Base-by-base conservation (phyloP, 192 early-diverging fungal species). In the Entomortierella chlamydospora region DNA sequence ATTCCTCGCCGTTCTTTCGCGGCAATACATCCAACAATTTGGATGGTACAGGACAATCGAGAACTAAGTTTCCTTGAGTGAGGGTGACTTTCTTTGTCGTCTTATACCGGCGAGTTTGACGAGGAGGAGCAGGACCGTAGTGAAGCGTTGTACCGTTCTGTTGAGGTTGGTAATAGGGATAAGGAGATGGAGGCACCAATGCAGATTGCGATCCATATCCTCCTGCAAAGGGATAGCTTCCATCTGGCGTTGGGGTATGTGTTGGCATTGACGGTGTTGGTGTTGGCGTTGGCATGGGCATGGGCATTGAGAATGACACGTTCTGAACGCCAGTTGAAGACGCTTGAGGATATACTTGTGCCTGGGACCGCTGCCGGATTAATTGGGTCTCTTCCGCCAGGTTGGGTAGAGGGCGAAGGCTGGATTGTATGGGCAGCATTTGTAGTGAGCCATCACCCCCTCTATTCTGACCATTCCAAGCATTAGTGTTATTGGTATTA, bases 61-160 rank as follows among this genome's bases (percentile, higher is more conserved):
- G 58, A 5, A 93, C 87, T 47, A 93, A 73, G 68, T 93, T 91
- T 23, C 91, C 91, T 0, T 89, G 79, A 4, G 89, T 90, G 50
- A 91, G 73, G 68, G 84, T 82, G 20, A 93, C 84, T 41, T 84
- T 82, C 67, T 85, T 83, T 11, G 70, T 70, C 5, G 77, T 81
- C 42, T 82, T 86, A 69, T 85, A 85, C 37, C 84, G 74, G 28
- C 86, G 69, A 31, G 82, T 64, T 55, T 85, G 86, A 42, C 76
- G 73, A 23, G 61, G 42, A 1, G 83, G 86, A 1, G 71, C 79
- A 25, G 79, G 70, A 4, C 71, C 79, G 52, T 28, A 72, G 54
- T 81, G 76, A 20, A 79, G 37, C 3, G 76, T 79, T 28, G 68
- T 58, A 28, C 15, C 31, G 43, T 68, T 43, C 17, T 43, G 56